Base-by-base conservation (phyloP, 108 stramenopile genomes). In the Cylindrotheca closterium region DNA sequence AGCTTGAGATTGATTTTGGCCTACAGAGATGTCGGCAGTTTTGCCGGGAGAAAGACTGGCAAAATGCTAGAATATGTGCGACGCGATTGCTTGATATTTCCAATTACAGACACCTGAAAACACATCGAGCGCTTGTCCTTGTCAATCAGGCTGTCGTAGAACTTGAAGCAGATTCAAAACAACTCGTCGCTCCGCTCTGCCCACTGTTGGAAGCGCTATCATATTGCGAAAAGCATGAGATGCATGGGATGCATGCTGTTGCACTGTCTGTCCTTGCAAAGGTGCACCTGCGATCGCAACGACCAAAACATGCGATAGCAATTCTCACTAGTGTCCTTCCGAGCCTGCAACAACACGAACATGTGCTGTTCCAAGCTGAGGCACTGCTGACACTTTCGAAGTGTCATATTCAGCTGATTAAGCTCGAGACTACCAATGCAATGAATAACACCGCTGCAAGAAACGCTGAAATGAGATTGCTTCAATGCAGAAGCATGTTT, bases 171-270 rank as follows among this genome's bases (percentile, higher is more conserved):
- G 60, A 65, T 51, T 49, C 60, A 21, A 54, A 53, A 51, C 28
- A 73, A 60, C 32, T 63, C 60, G 60, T 71, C 55, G 22, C 59
- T 2, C 75, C 83, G 4, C 67, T 95, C 7, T 61, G 77, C 7
- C 71, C 75, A 21, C 58, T 95, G 24, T 62, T 89, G 46, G 84
- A 89, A 59, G 91, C 84, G 37, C 66, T 95, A 17, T 42, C 72
- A 4, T 56, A 92, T 12, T 84, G 73, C 17, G 76, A 87, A 23
- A 27, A 71, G 63, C 42, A 67, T 28, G 62, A 73, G 2, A 87
- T 92, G 81, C 82, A 95, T 60, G 77, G 85, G 21, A 56, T 91
- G 26, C 91, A 90, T 74, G 85, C 94, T 12, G 42, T 71, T 27
- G 87, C 89, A 25, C 47, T 87, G 60, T 75, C 77, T 29, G 67